These are phyloP conservation scores for Annulohypoxylon moriforme DNA, from an alignment of 495 filamentous ascomycete species.

Conservation along the genomic window DNA sequence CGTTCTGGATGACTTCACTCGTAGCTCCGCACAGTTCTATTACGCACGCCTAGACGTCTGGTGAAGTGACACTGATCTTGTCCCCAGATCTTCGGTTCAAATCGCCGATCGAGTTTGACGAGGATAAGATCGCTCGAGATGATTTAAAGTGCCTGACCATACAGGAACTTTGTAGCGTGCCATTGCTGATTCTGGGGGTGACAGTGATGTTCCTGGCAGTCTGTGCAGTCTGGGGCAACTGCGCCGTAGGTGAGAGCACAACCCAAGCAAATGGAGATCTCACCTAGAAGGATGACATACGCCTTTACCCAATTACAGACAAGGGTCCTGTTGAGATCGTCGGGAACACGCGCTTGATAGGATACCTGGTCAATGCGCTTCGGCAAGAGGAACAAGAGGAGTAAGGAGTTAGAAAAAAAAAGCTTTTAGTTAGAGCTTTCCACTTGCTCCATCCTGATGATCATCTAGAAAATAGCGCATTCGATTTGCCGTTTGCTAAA, in stretches of 20 bases:
- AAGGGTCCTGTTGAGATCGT: conserved; percentile 27
- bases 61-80: conserved; percentile 23
- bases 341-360: conserved; percentile 19
- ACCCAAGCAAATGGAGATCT: conserved; percentile 25
- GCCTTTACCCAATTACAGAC: conserved; percentile 15
- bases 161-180: conserved; percentile 13
- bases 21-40: conserved; percentile 9
- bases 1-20: conserved; percentile 22
- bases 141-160: conserved; percentile 2
- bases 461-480: conserved; percentile 32
- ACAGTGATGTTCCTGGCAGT: background rate
- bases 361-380: conserved; percentile 26
- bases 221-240: conserved; percentile 9
- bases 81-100: conserved; percentile 42
- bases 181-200: conserved; percentile 1
- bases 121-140: conserved; percentile 22
- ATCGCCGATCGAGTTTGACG: conserved; percentile 33
- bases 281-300: conserved; percentile 23
- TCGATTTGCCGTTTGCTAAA: conserved; percentile 18
- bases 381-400: conserved; percentile 11
- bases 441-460: conserved; percentile 26
- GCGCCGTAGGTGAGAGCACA: conserved; percentile 6
- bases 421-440: conserved; percentile 20
- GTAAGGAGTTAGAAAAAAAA: conserved; percentile 10
- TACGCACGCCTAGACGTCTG: conserved; percentile 22